phyloP scores from a whole-genome alignment of 352 stramenopile genomes.

The Phytophthora chlamydospora region DNA sequence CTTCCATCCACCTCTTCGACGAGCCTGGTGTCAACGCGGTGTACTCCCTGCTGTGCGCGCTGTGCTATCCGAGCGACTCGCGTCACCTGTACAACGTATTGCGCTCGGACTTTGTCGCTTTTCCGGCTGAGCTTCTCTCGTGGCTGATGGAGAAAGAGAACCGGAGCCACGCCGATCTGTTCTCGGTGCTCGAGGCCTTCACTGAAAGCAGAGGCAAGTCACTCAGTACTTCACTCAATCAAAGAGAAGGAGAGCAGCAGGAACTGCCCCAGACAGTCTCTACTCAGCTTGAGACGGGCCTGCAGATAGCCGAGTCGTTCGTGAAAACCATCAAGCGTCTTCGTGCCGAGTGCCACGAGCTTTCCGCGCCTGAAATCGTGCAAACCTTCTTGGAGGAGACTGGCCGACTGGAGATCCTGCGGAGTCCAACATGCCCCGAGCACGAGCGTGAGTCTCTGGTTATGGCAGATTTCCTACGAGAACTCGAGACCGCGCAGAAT shows the following conservation, averaged over 20 bases:
- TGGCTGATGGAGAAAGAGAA: constrained; percentile 71
- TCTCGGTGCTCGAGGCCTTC: constrained; percentile 60
- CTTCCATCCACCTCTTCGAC: constrained; percentile 51
- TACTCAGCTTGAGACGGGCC: constrained; percentile 26
- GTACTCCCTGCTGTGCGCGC: constrained; percentile 70
- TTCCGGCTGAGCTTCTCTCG: constrained; percentile 64
- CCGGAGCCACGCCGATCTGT: constrained; percentile 51
- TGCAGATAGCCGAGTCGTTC: constrained; percentile 42
- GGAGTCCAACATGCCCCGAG: constrained; percentile 52
- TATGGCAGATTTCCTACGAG: constrained; percentile 68
- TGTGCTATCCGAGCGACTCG: constrained; percentile 72
- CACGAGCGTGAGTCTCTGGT: constrained; percentile 67
- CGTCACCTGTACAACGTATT: constrained; percentile 82
- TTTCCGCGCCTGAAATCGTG: constrained; percentile 63
- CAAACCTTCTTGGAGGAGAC: constrained; percentile 66
- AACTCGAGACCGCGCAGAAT: constrained; percentile 65
- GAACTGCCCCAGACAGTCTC: constrained; percentile 11
- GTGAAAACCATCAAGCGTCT: constrained; percentile 48
- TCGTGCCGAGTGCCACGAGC: constrained; percentile 52
- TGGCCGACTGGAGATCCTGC: constrained; percentile 45
- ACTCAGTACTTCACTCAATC: constrained; percentile 18
- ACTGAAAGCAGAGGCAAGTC: constrained; percentile 40
- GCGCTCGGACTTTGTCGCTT: constrained; percentile 62
- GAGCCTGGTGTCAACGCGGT: constrained; percentile 67
- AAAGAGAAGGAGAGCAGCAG: constrained; percentile 15